Evolutionary conservation across 2,329 filamentous ascomycete genomes (phyloP).

Genomic region (Fusarium domesticum): DNA sequence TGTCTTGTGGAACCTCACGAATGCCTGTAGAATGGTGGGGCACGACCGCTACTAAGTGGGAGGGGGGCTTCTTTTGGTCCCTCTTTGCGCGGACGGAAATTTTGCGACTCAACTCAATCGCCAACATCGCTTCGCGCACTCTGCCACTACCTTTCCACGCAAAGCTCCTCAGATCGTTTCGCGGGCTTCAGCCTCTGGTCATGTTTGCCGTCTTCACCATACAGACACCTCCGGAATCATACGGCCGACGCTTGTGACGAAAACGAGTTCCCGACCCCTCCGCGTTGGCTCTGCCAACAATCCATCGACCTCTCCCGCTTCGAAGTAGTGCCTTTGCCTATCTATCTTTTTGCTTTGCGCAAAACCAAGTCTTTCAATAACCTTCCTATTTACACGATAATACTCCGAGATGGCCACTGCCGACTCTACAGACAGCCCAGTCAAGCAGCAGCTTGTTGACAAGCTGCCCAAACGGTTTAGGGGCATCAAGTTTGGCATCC

Average conservation of each 20-base stretch:
- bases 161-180: constrained; percentile 1
- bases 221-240: constrained; percentile 5
- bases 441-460: constrained; percentile 89
- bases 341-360: not conserved
- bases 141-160: not conserved
- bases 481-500: constrained; percentile 89
- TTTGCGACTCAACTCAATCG: constrained; percentile 18
- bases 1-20: constrained; percentile 8
- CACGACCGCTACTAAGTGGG: constrained; percentile 17
- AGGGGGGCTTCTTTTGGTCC: constrained; percentile 5
- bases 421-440: constrained; percentile 32
- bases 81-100: constrained; percentile 21
- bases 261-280: constrained; percentile 1
- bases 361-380: no score
- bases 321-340: no score
- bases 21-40: constrained; percentile 28
- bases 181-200: constrained; percentile 13
- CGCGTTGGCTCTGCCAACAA: not conserved
- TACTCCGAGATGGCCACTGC: constrained; percentile 9
- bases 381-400: no score
- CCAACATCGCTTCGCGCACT: constrained; percentile 6
- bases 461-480: constrained; percentile 87
- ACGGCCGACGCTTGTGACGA: constrained; percentile 15
- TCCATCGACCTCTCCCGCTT: not conserved
- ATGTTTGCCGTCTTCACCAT: constrained; percentile 16